Conservation (phyloP, 345 rosid genomes). For the Erodium maritimum region DNA sequence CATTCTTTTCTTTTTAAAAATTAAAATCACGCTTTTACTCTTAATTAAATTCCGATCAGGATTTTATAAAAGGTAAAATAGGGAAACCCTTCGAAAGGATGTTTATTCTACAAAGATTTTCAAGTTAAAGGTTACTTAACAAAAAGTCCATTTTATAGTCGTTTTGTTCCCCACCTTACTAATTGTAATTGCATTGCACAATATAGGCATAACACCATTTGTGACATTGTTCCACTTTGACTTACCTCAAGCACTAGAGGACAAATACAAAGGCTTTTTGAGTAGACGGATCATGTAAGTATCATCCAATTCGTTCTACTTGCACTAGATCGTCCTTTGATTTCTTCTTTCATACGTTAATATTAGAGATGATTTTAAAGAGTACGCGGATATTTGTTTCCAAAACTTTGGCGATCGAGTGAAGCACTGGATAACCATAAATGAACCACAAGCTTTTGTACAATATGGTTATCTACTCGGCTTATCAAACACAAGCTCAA, state of each 20-base stretch:
- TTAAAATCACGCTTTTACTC: no score
- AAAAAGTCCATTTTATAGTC: no score
- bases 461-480: conserved; percentile 12
- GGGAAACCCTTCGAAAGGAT: no score
- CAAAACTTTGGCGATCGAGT: conserved; percentile 29
- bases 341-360: background rate
- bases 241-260: conserved; percentile 8
- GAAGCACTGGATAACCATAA: conserved; percentile 26
- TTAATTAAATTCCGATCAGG: no score
- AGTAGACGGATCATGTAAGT: conserved; percentile 6
- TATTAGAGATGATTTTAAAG: conserved; percentile 24
- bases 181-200: background rate
- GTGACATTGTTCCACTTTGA: conserved; percentile 12
- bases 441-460: conserved; percentile 13
- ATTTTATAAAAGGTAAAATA: no score
- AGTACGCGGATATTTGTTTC: conserved; percentile 39
- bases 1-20: no score
- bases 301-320: no score
- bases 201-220: conserved; percentile 8
- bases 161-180: no score
- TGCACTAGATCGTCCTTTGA: background rate
- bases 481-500: conserved; percentile 17
- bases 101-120: no score
- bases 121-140: no score
- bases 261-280: conserved; percentile 8